A percentile compares a stretch with the other conserved stretches of the same genome.
These are phyloP conservation scores for Cephaloascus albidus DNA, from an alignment of 805 yeast species.

Conservation along the genomic window DNA sequence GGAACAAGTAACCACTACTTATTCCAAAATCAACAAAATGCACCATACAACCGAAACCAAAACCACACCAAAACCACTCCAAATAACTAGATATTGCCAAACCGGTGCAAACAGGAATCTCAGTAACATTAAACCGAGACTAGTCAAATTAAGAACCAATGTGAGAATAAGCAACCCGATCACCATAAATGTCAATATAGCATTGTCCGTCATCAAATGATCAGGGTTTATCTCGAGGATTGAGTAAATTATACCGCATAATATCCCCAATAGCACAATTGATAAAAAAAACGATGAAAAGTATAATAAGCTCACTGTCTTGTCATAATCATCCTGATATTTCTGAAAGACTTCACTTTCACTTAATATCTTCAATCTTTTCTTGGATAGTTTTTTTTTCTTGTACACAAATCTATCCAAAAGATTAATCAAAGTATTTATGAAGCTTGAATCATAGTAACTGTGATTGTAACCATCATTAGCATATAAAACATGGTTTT, in stretches of 20 bases:
- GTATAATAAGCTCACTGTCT: slow-evolving; percentile 9
- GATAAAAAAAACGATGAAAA: slow-evolving; percentile 10
- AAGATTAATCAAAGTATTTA: not conserved
- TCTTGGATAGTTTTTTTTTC: slow-evolving; percentile 7
- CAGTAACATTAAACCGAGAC: not conserved
- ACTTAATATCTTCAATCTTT: slow-evolving; percentile 7
- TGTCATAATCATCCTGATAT: slow-evolving; percentile 9
- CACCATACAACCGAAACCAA: not conserved
- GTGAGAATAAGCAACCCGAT: not conserved
- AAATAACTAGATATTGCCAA: not conserved
- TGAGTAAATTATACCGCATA: not conserved
- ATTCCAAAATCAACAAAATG: too few relatives aligned
- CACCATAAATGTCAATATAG: not conserved
- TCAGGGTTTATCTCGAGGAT: not conserved
- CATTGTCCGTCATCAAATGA: not conserved
- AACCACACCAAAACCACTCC: not conserved
- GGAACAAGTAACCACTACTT: too few relatives aligned
- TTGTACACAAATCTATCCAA: not conserved
- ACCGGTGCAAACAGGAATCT: slow-evolving; percentile 4
- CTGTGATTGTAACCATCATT: not conserved
- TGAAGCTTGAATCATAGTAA: not conserved
- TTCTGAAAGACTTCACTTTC: slow-evolving; percentile 9
- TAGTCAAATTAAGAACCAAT: not conserved
- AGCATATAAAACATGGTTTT: not conserved
- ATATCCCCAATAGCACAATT: not conserved